Conservation (phyloP, 179 eudicot genomes). For the Beta lomatogona region DNA sequence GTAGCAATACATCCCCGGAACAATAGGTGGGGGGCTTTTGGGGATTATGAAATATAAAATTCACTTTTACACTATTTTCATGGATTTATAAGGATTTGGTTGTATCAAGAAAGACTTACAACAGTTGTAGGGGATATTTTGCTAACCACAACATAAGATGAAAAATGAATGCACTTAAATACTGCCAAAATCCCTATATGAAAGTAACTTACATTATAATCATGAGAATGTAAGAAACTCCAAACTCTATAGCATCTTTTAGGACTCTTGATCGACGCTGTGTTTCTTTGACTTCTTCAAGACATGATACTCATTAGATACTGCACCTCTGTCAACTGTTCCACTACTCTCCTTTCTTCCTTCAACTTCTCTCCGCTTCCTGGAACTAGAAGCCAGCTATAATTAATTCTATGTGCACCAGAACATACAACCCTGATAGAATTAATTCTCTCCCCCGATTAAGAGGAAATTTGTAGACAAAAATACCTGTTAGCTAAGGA, state of each 20-base stretch:
- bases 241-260: conserved; percentile 6
- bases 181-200: neutral
- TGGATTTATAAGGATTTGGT: no score
- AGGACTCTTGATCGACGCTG: conserved; percentile 28
- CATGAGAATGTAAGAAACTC: neutral
- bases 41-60: no score
- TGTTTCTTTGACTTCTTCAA: conserved; percentile 60
- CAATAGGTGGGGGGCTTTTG: no score
- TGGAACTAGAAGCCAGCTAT: conserved; percentile 24
- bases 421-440: neutral
- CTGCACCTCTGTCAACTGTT: conserved; percentile 31
- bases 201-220: conserved; percentile 25
- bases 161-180: neutral
- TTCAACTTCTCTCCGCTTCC: conserved; percentile 41
- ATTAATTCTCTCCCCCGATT: no score
- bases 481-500: conserved; percentile 49
- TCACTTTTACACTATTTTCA: no score
- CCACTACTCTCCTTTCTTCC: conserved; percentile 31
- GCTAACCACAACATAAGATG: neutral
- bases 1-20: no score
- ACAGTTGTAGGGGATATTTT: no score
- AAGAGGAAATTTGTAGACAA: conserved; percentile 8
- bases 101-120: no score
- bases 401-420: neutral
- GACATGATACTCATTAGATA: conserved; percentile 34